Percentiles rank a stretch among this genome's conserved stretches.
Evolutionary conservation across 148 eudicot genomes (phyloP).

Genomic region (Fallopia convolvulus): DNA sequence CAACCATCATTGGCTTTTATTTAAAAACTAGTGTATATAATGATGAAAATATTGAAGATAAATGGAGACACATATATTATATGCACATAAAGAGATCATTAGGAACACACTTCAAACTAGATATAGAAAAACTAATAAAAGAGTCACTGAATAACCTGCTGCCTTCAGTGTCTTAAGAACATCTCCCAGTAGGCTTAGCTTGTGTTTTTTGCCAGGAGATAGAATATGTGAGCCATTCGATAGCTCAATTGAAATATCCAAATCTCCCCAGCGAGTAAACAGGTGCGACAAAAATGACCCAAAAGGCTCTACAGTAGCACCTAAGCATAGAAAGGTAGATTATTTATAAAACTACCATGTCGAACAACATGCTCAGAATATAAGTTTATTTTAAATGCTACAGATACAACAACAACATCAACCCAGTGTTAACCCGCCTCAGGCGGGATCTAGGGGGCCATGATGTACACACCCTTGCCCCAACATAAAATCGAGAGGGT

Average conservation of each 20-base stretch:
- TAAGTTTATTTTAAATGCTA: background rate
- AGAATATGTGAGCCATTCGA: slow-evolving; percentile 58
- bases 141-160: slow-evolving; percentile 36
- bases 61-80: background rate
- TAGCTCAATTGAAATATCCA: slow-evolving; percentile 87
- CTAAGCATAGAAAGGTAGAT: slow-evolving; percentile 24
- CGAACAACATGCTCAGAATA: background rate
- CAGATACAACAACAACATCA: background rate
- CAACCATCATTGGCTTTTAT: too few species aligned
- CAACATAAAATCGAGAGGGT: too few species aligned
- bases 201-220: slow-evolving; percentile 62
- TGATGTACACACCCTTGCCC: too few species aligned
- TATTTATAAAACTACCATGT: background rate
- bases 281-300: slow-evolving; percentile 95
- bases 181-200: slow-evolving; percentile 63
- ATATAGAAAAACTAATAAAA: background rate
- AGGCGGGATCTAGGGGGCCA: too few species aligned
- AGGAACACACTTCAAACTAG: background rate
- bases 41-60: background rate
- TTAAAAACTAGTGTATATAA: too few species aligned
- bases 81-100: background rate
- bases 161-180: slow-evolving; percentile 45
- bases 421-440: too few species aligned
- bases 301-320: slow-evolving; percentile 97
- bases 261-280: slow-evolving; percentile 82